A percentile compares a stretch with the other conserved stretches of the same genome.
Evolutionary conservation across 129 eudicot species (phyloP).

Genomic region (Flaveria trinervia): DNA sequence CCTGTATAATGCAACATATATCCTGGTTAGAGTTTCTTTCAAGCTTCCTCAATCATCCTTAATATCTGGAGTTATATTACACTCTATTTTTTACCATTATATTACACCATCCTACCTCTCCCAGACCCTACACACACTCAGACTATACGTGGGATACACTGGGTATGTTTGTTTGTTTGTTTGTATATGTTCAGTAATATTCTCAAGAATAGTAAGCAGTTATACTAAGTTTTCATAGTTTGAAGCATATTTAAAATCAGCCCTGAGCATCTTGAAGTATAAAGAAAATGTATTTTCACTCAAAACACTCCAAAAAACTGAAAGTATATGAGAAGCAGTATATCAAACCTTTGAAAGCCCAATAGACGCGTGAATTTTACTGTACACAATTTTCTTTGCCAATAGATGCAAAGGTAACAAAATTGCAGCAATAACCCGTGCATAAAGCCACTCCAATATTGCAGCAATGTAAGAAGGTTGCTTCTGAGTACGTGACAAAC

Average conservation of each 20-base stretch:
- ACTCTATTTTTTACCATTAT: neutral
- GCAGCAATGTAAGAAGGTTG: constrained; percentile 60
- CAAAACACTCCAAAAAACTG: constrained; percentile 2
- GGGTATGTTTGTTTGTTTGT: too few species aligned
- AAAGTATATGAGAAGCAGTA: constrained; percentile 5
- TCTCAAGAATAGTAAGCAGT: constrained; percentile 5
- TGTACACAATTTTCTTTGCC: constrained; percentile 80
- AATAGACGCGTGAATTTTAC: constrained; percentile 78
- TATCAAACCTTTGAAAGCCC: constrained; percentile 85
- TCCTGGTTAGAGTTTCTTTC: neutral
- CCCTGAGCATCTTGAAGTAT: constrained; percentile 8
- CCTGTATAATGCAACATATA: constrained; percentile 49
- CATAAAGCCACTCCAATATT: constrained; percentile 69
- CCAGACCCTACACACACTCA: too few species aligned
- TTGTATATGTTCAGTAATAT: neutral
- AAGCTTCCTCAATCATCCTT: constrained; percentile 21
- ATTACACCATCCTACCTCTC: neutral
- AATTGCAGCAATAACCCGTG: constrained; percentile 65
- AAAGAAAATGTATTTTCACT: neutral
- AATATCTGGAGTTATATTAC: constrained; percentile 14
- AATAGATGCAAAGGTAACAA: constrained; percentile 78
- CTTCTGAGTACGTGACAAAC: constrained; percentile 51
- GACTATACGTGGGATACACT: too few species aligned
- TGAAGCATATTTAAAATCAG: neutral
- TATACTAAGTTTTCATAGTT: neutral